Base-by-base conservation (phyloP, 345 rosid genomes). In the Arabidopsis arenosa region DNA sequence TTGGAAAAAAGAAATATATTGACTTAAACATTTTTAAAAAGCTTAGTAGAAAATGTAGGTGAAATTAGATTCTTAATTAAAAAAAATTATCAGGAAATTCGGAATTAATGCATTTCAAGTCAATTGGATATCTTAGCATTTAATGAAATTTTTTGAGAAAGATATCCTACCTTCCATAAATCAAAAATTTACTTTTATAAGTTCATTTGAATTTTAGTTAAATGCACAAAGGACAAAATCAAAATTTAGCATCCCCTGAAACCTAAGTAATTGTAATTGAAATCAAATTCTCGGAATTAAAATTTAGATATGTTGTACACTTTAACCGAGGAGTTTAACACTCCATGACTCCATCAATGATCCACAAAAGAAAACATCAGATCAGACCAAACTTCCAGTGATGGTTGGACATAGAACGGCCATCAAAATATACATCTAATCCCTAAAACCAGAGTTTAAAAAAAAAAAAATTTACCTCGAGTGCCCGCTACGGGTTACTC, bases 401-500 rank as follows among this genome's bases (percentile, higher is more conserved):
- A 75, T 18, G 70, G 32, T 68, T 40, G 12, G 73, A 59, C 44
- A 58, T 1, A 61, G 41, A 68, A 58, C 41, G 54, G 48, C 6
- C 36, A 63, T 28, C 63, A 60, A 64, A 60, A 41, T 69, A 53
- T 76, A 76, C 75, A 68, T 32, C 74, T 56, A 75, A 40, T 45
- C 63, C 47, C 69, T 75, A 35, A 54, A 63, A 54, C 40, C 23
- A 0, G 59, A 58, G 8, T 66, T 18, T 18, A 0, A 18, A 18
- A 18, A 18, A 18, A 18, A 18, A 18, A 18, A 18, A 18, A 0
- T 18, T 83, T 68, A 85, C 57, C 80, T 82, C 57, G 48, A 72
- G 7, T 17, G 85, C 32, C 84, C 37, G 47, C 88, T 83, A 14
- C 93, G 81, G 53, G 93, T 91, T 28, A 76, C 80, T 78, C 97